These are phyloP conservation scores for Phytophthora ramorum DNA, from an alignment of 352 stramenopile species.

Conservation along the genomic window DNA sequence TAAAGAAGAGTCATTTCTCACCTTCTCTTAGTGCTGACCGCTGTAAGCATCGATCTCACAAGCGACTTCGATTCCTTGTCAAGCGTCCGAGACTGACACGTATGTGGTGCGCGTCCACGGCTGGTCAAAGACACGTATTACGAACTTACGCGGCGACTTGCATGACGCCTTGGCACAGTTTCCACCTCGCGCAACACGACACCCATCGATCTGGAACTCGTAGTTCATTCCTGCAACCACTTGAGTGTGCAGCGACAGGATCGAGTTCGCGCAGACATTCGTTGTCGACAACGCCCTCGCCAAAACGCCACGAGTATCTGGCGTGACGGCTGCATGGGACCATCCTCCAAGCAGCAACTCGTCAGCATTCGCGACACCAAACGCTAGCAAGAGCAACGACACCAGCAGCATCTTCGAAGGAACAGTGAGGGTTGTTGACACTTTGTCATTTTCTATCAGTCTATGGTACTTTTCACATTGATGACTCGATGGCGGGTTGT, in stretches of 20 bases:
- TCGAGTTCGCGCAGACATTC: constrained; percentile 20
- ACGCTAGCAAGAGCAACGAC: constrained; percentile 5
- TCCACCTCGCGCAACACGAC: constrained; percentile 14
- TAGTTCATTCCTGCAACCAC: constrained; percentile 34
- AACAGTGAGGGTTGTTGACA: not conserved
- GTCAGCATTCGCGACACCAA: not conserved
- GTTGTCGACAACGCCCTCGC: constrained; percentile 17
- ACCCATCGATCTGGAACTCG: constrained; percentile 27
- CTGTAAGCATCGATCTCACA: not conserved
- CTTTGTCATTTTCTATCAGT: constrained; percentile 21
- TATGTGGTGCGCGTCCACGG: constrained; percentile 27
- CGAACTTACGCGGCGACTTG: constrained; percentile 7
- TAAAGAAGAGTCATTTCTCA: not conserved
- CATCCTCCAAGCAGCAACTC: constrained; percentile 19
- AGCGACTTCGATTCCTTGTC: not conserved
- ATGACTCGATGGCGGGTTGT: no score
- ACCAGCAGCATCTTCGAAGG: not conserved
- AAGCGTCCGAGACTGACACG: constrained; percentile 5
- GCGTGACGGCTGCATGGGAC: constrained; percentile 8
- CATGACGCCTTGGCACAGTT: constrained; percentile 14
- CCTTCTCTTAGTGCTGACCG: not conserved
- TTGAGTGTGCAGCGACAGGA: constrained; percentile 19
- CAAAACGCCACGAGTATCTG: constrained; percentile 23
- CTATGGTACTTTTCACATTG: constrained; percentile 29
- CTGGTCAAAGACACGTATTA: constrained; percentile 25